Conservation (phyloP, 306 rosid species). For the Inga leiocalycina region DNA sequence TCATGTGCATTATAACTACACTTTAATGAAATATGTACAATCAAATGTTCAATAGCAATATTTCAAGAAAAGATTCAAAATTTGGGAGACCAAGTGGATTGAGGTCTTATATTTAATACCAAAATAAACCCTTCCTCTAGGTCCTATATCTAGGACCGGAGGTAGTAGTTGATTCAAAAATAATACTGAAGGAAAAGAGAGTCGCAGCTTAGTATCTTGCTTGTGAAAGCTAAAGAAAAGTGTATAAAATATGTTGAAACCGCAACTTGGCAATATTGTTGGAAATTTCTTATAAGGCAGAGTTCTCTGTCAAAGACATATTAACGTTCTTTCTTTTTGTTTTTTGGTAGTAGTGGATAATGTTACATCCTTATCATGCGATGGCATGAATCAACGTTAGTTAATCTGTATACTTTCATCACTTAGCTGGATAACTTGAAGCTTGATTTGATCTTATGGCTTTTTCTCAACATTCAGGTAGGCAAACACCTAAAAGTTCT, state of each 20-base stretch:
- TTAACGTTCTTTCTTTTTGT: background rate
- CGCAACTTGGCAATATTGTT: background rate
- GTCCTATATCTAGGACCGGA: too few species aligned
- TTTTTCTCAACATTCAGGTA: conserved; percentile 56
- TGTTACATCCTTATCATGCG: background rate
- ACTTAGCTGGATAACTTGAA: conserved; percentile 5
- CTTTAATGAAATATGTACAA: too few species aligned
- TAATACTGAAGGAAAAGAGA: background rate
- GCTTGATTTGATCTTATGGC: conserved; percentile 18
- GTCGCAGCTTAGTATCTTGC: background rate
- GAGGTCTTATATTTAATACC: too few species aligned
- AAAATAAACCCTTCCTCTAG: too few species aligned
- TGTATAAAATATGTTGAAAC: background rate
- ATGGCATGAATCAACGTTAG: background rate
- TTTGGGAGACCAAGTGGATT: too few species aligned
- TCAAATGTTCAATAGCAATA: too few species aligned
- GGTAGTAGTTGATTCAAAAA: background rate
- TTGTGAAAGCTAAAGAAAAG: background rate
- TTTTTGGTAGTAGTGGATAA: background rate
- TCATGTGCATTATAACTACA: too few species aligned
- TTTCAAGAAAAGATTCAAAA: too few species aligned
- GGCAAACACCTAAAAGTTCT: conserved; percentile 85
- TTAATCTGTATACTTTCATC: conserved; percentile 18
- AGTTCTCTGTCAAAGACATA: background rate
- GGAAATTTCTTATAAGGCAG: background rate